Conservation (phyloP, 257 asterid species). For the Solanum arcanum region DNA sequence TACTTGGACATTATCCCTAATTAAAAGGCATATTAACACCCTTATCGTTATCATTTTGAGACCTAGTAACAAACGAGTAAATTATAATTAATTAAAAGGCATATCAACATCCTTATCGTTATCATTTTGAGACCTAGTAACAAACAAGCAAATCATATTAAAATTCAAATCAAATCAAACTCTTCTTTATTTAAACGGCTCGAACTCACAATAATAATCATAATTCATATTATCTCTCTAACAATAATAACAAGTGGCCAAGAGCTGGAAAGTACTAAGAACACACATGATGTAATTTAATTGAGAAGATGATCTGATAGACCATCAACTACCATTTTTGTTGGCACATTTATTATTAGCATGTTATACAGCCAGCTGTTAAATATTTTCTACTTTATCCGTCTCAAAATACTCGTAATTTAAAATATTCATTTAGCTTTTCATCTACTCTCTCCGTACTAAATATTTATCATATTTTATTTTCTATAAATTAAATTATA, state of each 20-base stretch:
- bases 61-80: not conserved
- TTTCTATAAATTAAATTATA: not conserved
- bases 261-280: not conserved
- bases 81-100: not conserved
- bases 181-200: not conserved
- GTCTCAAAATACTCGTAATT: too few relatives aligned
- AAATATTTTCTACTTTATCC: too few relatives aligned
- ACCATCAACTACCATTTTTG: not conserved
- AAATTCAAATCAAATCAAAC: not conserved
- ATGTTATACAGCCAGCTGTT: not conserved
- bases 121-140: not conserved
- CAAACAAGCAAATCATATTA: fast-evolving
- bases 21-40: not conserved
- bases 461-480: not conserved
- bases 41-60: not conserved
- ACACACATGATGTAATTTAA: not conserved
- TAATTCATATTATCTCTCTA: not conserved
- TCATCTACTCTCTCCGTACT: fast-evolving
- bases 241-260: not conserved
- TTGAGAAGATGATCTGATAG: not conserved
- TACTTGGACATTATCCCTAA: not conserved
- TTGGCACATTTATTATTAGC: not conserved
- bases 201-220: not conserved
- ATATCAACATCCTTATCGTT: not conserved
- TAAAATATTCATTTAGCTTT: not conserved